These are phyloP conservation scores for Apiotrichum domesticum DNA, from an alignment of 1,284 basidiomycete genomes.

Conservation along the genomic window DNA sequence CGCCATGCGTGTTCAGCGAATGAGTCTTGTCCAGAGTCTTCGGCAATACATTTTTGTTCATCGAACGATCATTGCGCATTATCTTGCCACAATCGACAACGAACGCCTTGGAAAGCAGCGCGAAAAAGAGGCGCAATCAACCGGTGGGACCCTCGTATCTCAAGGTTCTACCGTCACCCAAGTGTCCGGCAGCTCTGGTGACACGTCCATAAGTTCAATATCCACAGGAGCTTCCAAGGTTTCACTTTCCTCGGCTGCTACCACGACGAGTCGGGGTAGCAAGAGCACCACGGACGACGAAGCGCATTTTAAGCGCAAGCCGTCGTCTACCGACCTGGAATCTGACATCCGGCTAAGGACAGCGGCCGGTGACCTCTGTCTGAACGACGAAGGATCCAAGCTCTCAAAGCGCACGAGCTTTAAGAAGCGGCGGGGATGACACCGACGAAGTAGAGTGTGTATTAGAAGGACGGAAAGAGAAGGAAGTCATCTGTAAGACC, in stretches of 20 bases:
- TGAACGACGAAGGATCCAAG: constrained; percentile 10
- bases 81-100: constrained; percentile 65
- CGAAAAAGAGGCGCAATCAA: too few species aligned
- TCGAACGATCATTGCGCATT: constrained; percentile 72
- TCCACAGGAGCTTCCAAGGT: too few species aligned
- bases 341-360: constrained; percentile 12
- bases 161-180: too few species aligned
- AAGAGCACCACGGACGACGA: constrained; percentile 36
- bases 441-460: too few species aligned
- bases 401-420: constrained; percentile 43
- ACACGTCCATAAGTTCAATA: too few species aligned
- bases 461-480: too few species aligned
- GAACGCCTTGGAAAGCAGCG: too few species aligned
- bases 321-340: constrained; percentile 39
- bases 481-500: too few species aligned
- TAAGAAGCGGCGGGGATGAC: constrained; percentile 25
- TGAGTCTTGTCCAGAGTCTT: constrained; percentile 83
- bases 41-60: constrained; percentile 87
- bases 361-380: not conserved
- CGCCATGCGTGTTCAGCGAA: constrained; percentile 83
- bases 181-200: too few species aligned
- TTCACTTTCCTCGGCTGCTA: too few species aligned
- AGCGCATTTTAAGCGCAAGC: constrained; percentile 32
- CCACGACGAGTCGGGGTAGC: too few species aligned
- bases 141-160: too few species aligned